Conservation (phyloP, 2,329 filamentous ascomycete genomes). For the Cytospora piceicola region DNA sequence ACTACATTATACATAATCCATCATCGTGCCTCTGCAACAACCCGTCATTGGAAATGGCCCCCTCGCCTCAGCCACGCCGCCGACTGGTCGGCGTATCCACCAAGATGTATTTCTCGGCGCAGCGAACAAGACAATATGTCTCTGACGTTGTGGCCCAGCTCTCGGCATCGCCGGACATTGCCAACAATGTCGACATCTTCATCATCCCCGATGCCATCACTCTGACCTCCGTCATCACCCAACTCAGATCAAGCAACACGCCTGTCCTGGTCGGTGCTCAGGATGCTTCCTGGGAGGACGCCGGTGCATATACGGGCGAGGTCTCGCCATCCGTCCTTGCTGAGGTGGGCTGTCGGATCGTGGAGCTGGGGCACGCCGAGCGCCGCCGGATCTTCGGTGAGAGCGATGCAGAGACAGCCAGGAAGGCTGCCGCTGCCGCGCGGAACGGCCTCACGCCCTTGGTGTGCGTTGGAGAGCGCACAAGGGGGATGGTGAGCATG, state of each 20-base stretch:
- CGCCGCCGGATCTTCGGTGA: slow-evolving; percentile 73
- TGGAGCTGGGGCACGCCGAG: slow-evolving; percentile 83
- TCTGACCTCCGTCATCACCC: slow-evolving; percentile 56
- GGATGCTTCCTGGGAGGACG: slow-evolving; percentile 71
- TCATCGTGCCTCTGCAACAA: not conserved
- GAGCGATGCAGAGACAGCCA: slow-evolving; percentile 68
- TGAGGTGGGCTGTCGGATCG: slow-evolving; percentile 70
- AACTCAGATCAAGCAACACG: slow-evolving; percentile 49
- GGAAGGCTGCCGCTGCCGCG: slow-evolving; percentile 70
- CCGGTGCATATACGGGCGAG: slow-evolving; percentile 77
- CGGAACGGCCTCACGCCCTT: slow-evolving; percentile 75
- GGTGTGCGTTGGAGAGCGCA: slow-evolving; percentile 78
- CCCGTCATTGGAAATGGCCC: slow-evolving; percentile 31
- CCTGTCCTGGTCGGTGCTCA: slow-evolving; percentile 73
- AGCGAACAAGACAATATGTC: slow-evolving; percentile 63
- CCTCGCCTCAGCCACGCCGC: slow-evolving; percentile 48
- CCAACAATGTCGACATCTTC: slow-evolving; percentile 68
- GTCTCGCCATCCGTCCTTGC: slow-evolving; percentile 70
- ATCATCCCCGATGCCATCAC: slow-evolving; percentile 79
- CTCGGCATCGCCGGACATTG: slow-evolving; percentile 45
- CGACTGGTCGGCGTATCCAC: slow-evolving; percentile 67
- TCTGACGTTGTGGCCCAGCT: slow-evolving; percentile 51
- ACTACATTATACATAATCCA: too few relatives aligned
- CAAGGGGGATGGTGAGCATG: slow-evolving; percentile 50
- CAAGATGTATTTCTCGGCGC: slow-evolving; percentile 71